phyloP scores from a whole-genome alignment of 768 basidiomycete genomes.

The Tricholoma saponaceum region DNA sequence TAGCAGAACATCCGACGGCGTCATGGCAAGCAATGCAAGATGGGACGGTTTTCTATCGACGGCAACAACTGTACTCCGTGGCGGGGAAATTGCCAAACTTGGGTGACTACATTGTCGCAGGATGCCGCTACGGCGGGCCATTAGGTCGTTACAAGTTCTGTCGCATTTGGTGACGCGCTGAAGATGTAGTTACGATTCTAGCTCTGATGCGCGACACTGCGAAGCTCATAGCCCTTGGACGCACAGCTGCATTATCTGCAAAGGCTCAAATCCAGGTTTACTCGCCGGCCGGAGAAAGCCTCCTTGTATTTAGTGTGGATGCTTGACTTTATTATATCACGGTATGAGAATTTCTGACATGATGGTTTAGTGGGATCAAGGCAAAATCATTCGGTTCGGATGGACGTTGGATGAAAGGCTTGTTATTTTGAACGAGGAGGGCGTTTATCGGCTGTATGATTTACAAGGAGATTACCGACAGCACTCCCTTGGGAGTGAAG shows the following conservation, averaged over 20 bases:
- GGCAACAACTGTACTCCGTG: slow-evolving; percentile 81
- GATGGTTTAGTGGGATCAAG: slow-evolving; percentile 81
- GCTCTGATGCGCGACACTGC: slow-evolving; percentile 85
- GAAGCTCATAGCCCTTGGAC: slow-evolving; percentile 72
- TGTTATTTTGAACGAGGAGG: slow-evolving; percentile 87
- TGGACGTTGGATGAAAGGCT: slow-evolving; percentile 84
- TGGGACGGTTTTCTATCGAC: slow-evolving; percentile 82
- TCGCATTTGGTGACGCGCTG: background rate
- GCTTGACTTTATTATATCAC: slow-evolving; percentile 18
- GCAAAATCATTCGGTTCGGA: slow-evolving; percentile 75
- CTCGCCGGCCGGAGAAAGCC: slow-evolving; percentile 77
- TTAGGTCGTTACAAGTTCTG: slow-evolving; percentile 52
- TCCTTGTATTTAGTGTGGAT: slow-evolving; percentile 71
- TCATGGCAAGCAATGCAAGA: slow-evolving; percentile 92
- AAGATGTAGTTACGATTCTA: slow-evolving; percentile 22
- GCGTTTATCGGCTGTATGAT: slow-evolving; percentile 86
- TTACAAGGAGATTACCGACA: slow-evolving; percentile 84
- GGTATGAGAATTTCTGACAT: slow-evolving; percentile 13
- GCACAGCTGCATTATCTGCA: slow-evolving; percentile 48
- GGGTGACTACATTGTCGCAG: slow-evolving; percentile 73
- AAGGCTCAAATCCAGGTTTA: slow-evolving; percentile 86
- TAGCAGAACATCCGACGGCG: slow-evolving; percentile 69
- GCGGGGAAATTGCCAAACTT: slow-evolving; percentile 76
- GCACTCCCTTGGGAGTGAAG: slow-evolving; percentile 79
- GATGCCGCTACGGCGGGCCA: slow-evolving; percentile 85